Percentiles rank a stretch among this genome's conserved stretches.
Conservation (phyloP, 805 yeast genomes). For the Nakazawaea wickerhamii region DNA sequence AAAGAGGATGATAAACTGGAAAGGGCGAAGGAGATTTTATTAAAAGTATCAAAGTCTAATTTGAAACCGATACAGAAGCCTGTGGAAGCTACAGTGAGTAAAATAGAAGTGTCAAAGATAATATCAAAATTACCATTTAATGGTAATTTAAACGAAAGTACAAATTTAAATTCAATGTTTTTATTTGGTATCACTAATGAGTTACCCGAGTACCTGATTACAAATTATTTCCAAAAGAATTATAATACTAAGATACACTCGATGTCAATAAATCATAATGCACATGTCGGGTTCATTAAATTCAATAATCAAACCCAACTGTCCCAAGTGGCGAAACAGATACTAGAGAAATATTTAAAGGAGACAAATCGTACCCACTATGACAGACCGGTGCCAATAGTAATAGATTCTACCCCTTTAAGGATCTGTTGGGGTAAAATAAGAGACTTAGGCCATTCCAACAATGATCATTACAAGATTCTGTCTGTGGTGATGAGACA, state of each 20-base stretch:
- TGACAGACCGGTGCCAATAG: slow-evolving; percentile 27
- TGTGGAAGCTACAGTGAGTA: slow-evolving; percentile 18
- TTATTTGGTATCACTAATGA: slow-evolving; percentile 68
- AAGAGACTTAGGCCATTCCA: slow-evolving; percentile 33
- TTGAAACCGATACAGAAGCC: slow-evolving; percentile 28
- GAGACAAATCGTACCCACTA: slow-evolving; percentile 4
- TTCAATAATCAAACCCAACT: slow-evolving; percentile 51
- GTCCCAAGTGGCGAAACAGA: slow-evolving; percentile 32
- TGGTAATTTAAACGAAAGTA: slow-evolving; percentile 46
- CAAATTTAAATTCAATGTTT: slow-evolving; percentile 54
- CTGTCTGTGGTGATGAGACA: slow-evolving; percentile 47
- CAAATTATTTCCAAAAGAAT: slow-evolving; percentile 39
- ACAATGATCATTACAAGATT: slow-evolving; percentile 42
- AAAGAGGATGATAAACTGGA: slow-evolving; percentile 16
- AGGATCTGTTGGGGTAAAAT: slow-evolving; percentile 54
- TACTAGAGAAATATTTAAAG: slow-evolving; percentile 11
- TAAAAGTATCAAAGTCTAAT: slow-evolving; percentile 13
- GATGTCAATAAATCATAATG: slow-evolving; percentile 47
- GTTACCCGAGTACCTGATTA: slow-evolving; percentile 56
- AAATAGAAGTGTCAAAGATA: slow-evolving; percentile 44
- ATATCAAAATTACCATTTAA: slow-evolving; percentile 63
- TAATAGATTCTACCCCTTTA: slow-evolving; percentile 35
- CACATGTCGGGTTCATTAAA: slow-evolving; percentile 61
- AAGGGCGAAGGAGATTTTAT: slow-evolving; percentile 4
- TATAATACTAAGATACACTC: slow-evolving; percentile 42